Conservation (phyloP, 768 basidiomycete genomes). For the Hysterangium stoloniferum region DNA sequence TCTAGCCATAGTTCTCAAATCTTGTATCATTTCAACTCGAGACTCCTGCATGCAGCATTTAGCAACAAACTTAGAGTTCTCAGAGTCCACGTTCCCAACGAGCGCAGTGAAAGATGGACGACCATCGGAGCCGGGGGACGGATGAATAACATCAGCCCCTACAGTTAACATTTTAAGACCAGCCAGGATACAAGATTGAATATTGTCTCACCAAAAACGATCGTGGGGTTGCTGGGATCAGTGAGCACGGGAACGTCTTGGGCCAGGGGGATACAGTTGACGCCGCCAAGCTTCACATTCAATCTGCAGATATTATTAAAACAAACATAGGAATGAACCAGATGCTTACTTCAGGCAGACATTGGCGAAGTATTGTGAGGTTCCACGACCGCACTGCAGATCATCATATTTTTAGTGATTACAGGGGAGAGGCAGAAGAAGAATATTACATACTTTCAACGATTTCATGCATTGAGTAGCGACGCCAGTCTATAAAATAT, state of each 20-base stretch:
- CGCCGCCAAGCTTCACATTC: constrained; percentile 79
- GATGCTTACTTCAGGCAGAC: constrained; percentile 63
- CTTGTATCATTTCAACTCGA: constrained; percentile 70
- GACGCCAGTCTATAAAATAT: constrained; percentile 47
- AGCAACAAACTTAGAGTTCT: constrained; percentile 61
- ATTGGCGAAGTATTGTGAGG: constrained; percentile 74
- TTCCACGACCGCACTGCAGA: constrained; percentile 53
- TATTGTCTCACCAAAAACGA: constrained; percentile 58
- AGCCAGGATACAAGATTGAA: constrained; percentile 12
- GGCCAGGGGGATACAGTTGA: constrained; percentile 71
- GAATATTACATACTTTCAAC: constrained; percentile 54
- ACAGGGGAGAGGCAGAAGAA: constrained; percentile 71
- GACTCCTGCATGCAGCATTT: constrained; percentile 60
- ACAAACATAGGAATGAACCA: background rate
- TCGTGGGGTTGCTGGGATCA: constrained; percentile 65
- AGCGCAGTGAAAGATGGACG: constrained; percentile 76
- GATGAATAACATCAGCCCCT: constrained; percentile 83
- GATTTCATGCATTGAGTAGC: constrained; percentile 74
- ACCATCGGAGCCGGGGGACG: constrained; percentile 70
- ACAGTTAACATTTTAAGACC: constrained; percentile 1
- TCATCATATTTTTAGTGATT: constrained; percentile 34
- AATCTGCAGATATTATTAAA: constrained; percentile 36
- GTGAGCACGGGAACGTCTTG: constrained; percentile 55
- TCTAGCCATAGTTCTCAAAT: constrained; percentile 56
- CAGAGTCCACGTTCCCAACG: constrained; percentile 72